A percentile compares a stretch with the other conserved stretches of the same genome.
Conservation (phyloP, 805 yeast species). For the Wickerhamomyces canadensis region DNA sequence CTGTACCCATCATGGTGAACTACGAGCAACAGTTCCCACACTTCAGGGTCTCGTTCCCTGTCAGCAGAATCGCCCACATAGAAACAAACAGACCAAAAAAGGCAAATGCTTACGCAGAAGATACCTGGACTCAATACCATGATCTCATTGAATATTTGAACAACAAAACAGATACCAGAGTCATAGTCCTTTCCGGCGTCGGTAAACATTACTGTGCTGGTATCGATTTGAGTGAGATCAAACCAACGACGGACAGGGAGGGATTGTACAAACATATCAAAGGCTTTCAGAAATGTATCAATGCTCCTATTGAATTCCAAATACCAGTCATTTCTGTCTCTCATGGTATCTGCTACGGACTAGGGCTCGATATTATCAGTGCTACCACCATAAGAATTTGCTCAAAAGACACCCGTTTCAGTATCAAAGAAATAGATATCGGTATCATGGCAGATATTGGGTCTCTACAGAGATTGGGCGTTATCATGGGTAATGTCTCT, state of each 20-base stretch:
- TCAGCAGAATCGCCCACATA: constrained; percentile 43
- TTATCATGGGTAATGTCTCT: constrained; percentile 46
- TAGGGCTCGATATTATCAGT: constrained; percentile 62
- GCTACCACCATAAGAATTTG: constrained; percentile 55
- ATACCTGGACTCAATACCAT: constrained; percentile 53
- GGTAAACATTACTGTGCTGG: constrained; percentile 63
- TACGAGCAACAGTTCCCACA: constrained; percentile 7
- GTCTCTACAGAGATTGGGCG: constrained; percentile 61
- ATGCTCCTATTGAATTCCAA: constrained; percentile 37
- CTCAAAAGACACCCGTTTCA: constrained; percentile 43
- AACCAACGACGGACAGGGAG: constrained; percentile 3
- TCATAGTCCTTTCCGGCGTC: constrained; percentile 50
- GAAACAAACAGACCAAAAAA: constrained; percentile 56
- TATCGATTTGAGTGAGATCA: constrained; percentile 42
- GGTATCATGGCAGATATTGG: constrained; percentile 83
- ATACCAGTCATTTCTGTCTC: constrained; percentile 63
- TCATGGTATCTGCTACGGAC: constrained; percentile 62
- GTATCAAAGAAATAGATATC: constrained; percentile 64
- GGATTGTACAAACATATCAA: constrained; percentile 24
- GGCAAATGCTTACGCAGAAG: constrained; percentile 52
- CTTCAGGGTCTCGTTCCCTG: constrained; percentile 12
- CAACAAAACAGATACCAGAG: constrained; percentile 38
- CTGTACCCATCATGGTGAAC: too few species aligned
- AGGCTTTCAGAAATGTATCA: constrained; percentile 55
- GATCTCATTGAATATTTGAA: constrained; percentile 42